Base-by-base conservation (phyloP, 2,329 filamentous ascomycete species). In the Pyricularia pennisetigena region DNA sequence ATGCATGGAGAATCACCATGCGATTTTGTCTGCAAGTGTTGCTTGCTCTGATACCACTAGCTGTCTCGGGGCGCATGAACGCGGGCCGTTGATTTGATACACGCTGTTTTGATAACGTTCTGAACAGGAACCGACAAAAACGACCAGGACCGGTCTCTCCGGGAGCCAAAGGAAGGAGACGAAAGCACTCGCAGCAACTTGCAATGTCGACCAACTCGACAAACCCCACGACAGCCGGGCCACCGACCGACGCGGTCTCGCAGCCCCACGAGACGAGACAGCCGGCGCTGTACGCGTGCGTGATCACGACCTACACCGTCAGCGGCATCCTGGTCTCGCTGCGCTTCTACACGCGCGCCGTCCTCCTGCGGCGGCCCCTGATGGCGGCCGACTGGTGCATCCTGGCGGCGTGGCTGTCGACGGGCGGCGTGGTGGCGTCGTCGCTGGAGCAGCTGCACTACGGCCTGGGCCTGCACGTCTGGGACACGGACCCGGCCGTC, bases 331-430 rank as follows among this genome's bases (percentile, higher is more conserved):
- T 80, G 62, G 76, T 79, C n/a, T 70, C 70, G 3, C 67, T 78
- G n/a, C 78, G 79, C 8, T 75, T 81, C 65, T 80, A 79, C 69
- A 80, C 79, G 9, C 71, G 67, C 20, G 16, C 57, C 23, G 4
- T 61, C 23, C 9, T 61, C 10, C 57, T 61, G 3, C 23, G 57
- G 4, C 57, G 67, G n/a, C 32, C 57, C 8, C 63, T 68, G 8
- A 63, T 63, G 3, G 20, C 62, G 24, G 67, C 62, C 20, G 67
- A 68, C 63, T 65, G 62, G 63, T 68, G 63, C 59, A 57, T 61
- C 16, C 30, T 67, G 0, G 66, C 29, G 2, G 54, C 66, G 24
- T 67, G 66, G 66, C 28, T 67, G n/a, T 32, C 54, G 24, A 54
- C 66, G 9, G 28, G 26, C 9, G 66, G 66, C 12, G 28, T 67